These are phyloP conservation scores for Rhizopus stolonifer DNA, from an alignment of 371 early-diverging fungal species.

Conservation along the genomic window DNA sequence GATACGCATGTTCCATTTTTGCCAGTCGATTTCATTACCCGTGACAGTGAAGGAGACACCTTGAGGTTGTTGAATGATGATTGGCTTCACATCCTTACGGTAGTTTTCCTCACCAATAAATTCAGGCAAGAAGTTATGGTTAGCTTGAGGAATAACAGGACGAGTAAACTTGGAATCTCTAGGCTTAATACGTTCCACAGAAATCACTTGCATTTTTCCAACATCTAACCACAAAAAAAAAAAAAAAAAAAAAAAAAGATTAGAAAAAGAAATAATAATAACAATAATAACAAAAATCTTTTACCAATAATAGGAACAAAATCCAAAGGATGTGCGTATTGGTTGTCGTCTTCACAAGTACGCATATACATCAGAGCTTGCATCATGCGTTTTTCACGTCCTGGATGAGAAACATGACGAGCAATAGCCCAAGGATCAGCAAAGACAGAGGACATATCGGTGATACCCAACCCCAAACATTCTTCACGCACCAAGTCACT, in stretches of 20 bases:
- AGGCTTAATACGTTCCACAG: constrained; percentile 47
- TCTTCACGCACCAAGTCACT: constrained; percentile 39
- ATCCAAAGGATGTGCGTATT: constrained; percentile 56
- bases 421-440: constrained; percentile 56
- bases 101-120: constrained; percentile 48
- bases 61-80: constrained; percentile 52
- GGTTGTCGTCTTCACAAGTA: constrained; percentile 53
- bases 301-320: constrained; percentile 54
- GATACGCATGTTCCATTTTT: constrained; percentile 59
- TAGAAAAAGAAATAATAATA: no score
- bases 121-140: constrained; percentile 54
- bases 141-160: constrained; percentile 43
- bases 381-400: constrained; percentile 45
- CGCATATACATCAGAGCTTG: constrained; percentile 57
- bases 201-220: constrained; percentile 44
- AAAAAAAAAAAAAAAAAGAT: no score
- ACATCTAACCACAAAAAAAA: constrained; percentile 23
- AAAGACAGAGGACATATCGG: constrained; percentile 48
- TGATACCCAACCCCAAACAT: constrained; percentile 47
- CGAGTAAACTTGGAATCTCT: constrained; percentile 48
- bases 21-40: constrained; percentile 55
- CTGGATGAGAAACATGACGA: constrained; percentile 43
- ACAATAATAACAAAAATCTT: no score
- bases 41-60: constrained; percentile 54
- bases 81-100: constrained; percentile 55